Percentiles rank a stretch among this genome's conserved stretches.
Conservation (phyloP, 192 early-diverging fungal species). For the Podila verticillata region DNA sequence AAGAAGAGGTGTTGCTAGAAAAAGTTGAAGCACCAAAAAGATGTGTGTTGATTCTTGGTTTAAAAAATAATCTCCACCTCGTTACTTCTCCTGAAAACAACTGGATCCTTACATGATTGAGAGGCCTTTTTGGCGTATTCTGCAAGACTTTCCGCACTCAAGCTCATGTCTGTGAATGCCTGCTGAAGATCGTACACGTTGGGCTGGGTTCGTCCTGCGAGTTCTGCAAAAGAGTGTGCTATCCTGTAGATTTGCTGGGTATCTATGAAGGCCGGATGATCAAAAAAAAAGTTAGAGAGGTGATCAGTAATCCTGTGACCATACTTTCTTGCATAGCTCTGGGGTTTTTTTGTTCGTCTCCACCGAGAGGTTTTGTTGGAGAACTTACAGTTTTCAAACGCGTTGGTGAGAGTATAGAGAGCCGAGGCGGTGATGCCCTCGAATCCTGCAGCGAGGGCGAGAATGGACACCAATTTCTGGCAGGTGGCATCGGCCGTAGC, state of each 20-base stretch:
- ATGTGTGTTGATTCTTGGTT: too few species aligned
- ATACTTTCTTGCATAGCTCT: too few species aligned
- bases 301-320: neutral
- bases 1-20: slow-evolving; percentile 29
- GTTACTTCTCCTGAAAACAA: too few species aligned
- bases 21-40: neutral
- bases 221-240: slow-evolving; percentile 60
- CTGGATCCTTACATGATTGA: slow-evolving; percentile 28
- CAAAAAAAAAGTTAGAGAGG: neutral
- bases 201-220: slow-evolving; percentile 58
- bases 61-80: neutral
- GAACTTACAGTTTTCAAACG: slow-evolving; percentile 53
- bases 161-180: slow-evolving; percentile 53
- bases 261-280: slow-evolving; percentile 28
- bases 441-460: slow-evolving; percentile 58
- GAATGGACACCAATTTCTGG: slow-evolving; percentile 49
- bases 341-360: neutral
- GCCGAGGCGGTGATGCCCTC: slow-evolving; percentile 51
- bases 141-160: slow-evolving; percentile 49
- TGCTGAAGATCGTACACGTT: slow-evolving; percentile 61
- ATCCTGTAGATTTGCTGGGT: slow-evolving; percentile 56
- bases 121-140: slow-evolving; percentile 43
- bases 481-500: slow-evolving; percentile 33
- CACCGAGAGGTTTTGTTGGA: neutral
- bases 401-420: slow-evolving; percentile 45